Evolutionary conservation across 352 stramenopile species (phyloP), one percentile per base, ranked within the genome.

Genomic region (Phytophthora pinifolia): DNA sequence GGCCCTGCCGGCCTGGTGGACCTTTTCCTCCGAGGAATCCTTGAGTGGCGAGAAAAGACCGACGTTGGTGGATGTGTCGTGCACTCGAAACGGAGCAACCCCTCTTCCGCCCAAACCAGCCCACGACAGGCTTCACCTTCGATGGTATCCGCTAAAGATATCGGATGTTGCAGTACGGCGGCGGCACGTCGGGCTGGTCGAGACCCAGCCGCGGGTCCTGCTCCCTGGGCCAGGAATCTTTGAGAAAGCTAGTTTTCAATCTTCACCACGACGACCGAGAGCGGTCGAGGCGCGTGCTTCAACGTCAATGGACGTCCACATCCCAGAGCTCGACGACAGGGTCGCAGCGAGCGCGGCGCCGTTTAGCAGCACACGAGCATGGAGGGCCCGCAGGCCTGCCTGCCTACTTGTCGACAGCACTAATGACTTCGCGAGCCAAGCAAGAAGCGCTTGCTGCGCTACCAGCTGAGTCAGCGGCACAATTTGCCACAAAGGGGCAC

Each of bases 91-190:
- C 35, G 17, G 13, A 9, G 39, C 33, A 48, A 57, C 56, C 47
- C 56, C 46, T 50, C 54, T 62, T 57, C 30, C 56, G 32, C 46
- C 22, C 31, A 14, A 51, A 47, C 47, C 41, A 59, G 41, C 33
- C n/a, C 49, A 60, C 56, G 57, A 54, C 57, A 65, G 57, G 57
- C 50, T 65, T 62, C 58, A 53, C n/a, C 57, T 55, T 57, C 27
- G 48, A 51, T 27, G 36, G 44, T 45, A 57, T 57, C 46, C 38
- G 33, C 20, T 36, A 22, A 22, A 29, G 14, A 22, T 17, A 42
- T 25, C 12, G 47, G 10, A 39, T 0, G 10, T 15, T 39, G 6
- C 34, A 39, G 34, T 9, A 3, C 30, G 34, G 25, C 3, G 17
- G n/a, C 49, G 22, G 12, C 17, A 46, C 36, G 48, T 46, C 36